Evolutionary conservation across 371 early-diverging fungal genomes (phyloP).

Genomic region (Lichtheimia hyalospora): DNA sequence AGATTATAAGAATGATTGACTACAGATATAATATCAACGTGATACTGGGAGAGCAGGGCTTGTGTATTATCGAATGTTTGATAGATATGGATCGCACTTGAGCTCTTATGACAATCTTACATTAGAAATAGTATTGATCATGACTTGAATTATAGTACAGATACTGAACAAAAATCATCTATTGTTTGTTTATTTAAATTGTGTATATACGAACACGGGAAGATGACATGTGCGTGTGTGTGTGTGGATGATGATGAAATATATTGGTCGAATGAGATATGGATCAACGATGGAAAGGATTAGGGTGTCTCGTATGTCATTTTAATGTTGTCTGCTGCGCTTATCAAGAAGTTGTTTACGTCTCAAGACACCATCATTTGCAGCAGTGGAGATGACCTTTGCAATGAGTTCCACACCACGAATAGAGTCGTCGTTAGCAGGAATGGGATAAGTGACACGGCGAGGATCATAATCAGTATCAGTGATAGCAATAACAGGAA

Average conservation of each 20-base stretch:
- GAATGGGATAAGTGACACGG: slow-evolving; percentile 91
- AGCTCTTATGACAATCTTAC: too few species aligned
- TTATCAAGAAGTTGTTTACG: slow-evolving; percentile 30
- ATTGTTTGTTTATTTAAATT: slow-evolving; percentile 1
- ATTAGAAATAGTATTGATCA: too few species aligned
- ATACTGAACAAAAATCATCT: not conserved
- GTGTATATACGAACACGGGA: slow-evolving; percentile 1
- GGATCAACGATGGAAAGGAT: not conserved
- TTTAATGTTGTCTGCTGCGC: slow-evolving; percentile 1
- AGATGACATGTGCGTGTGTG: not conserved
- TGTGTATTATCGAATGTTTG: too few species aligned
- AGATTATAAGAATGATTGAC: too few species aligned
- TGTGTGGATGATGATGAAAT: not conserved
- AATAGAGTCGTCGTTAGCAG: slow-evolving; percentile 93
- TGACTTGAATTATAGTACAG: not conserved
- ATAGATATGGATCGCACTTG: too few species aligned
- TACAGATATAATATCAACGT: too few species aligned
- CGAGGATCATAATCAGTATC: slow-evolving; percentile 94
- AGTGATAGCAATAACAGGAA: slow-evolving; percentile 90
- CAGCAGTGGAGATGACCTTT: slow-evolving; percentile 80
- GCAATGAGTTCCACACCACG: slow-evolving; percentile 82
- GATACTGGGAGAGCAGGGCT: too few species aligned
- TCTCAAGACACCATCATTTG: slow-evolving; percentile 61
- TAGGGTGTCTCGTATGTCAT: not conserved
- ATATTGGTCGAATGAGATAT: not conserved